These are phyloP conservation scores for Neonothopanus nambi DNA, from an alignment of 1,284 basidiomycete genomes.

Conservation along the genomic window DNA sequence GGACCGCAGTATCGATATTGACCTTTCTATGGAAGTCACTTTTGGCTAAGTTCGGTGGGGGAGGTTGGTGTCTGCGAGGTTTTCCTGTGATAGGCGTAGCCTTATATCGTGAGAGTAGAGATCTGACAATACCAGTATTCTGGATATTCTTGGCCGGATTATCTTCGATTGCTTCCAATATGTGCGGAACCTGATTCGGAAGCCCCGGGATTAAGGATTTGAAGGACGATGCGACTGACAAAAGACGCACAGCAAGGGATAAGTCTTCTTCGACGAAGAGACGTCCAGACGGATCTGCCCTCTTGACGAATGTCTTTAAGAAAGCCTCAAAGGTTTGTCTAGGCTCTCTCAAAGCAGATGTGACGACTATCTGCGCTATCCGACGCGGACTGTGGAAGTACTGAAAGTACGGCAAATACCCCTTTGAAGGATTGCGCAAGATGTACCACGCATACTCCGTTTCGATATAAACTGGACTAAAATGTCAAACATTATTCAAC, in stretches of 20 bases:
- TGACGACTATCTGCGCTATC: constrained; percentile 50
- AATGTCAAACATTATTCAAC: neutral
- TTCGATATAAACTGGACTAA: constrained; percentile 61
- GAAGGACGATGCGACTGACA: neutral
- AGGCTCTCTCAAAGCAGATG: constrained; percentile 31
- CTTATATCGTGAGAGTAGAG: neutral
- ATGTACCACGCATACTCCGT: constrained; percentile 64
- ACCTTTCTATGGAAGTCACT: constrained; percentile 26
- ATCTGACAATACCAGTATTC: no score
- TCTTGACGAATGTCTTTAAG: constrained; percentile 28
- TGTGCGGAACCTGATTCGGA: no score
- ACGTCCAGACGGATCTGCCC: constrained; percentile 38
- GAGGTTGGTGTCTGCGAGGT: no score
- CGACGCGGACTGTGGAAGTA: constrained; percentile 51
- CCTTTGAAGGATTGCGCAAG: constrained; percentile 43
- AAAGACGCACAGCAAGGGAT: constrained; percentile 38
- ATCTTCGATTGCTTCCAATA: no score
- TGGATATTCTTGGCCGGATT: no score
- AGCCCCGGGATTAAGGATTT: no score
- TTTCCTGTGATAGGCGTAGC: neutral
- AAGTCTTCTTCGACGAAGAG: constrained; percentile 40
- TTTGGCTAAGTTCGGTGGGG: neutral
- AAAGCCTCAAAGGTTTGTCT: constrained; percentile 32
- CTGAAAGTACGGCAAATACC: constrained; percentile 45
- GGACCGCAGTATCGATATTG: constrained; percentile 53